Evolutionary conservation across 768 basidiomycete genomes (phyloP).

Genomic region (Gelatoporia subvermispora): DNA sequence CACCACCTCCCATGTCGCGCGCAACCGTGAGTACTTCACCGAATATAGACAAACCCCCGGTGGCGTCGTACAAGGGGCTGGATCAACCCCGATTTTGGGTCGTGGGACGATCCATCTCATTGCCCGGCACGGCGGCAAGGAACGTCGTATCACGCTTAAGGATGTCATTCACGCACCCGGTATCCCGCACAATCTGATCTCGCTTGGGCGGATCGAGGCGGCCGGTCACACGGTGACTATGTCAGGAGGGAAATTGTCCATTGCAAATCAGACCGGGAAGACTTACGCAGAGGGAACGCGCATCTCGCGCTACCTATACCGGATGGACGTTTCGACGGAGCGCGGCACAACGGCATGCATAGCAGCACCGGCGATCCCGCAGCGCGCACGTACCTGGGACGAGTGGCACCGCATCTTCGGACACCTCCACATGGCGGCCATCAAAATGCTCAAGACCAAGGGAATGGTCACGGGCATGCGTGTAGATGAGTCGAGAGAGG

Average conservation of each 20-base stretch:
- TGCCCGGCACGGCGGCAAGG: background rate
- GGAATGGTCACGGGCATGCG: constrained; percentile 12
- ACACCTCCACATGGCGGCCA: constrained; percentile 7
- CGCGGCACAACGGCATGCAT: background rate
- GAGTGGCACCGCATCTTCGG: constrained; percentile 17
- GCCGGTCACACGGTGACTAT: constrained; percentile 4
- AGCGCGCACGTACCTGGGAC: background rate
- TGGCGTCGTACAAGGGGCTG: constrained; percentile 7
- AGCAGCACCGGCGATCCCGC: constrained; percentile 2
- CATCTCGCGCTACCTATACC: constrained; percentile 4
- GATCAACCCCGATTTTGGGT: constrained; percentile 9
- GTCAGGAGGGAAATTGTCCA: background rate
- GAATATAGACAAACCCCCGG: constrained; percentile 5
- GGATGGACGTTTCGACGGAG: background rate
- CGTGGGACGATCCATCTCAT: constrained; percentile 7
- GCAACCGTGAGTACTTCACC: constrained; percentile 1
- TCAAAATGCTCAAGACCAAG: constrained; percentile 4
- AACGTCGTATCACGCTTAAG: constrained; percentile 2
- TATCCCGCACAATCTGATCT: constrained; percentile 11
- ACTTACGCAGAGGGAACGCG: background rate
- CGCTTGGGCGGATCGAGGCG: constrained; percentile 8
- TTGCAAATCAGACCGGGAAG: background rate
- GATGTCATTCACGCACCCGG: constrained; percentile 10
- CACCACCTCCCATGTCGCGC: constrained; percentile 2
- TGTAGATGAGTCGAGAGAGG: constrained; percentile 1